Percentiles rank a stretch among this genome's conserved stretches.
Conservation (phyloP, 805 yeast genomes). For the Candida koratica region DNA sequence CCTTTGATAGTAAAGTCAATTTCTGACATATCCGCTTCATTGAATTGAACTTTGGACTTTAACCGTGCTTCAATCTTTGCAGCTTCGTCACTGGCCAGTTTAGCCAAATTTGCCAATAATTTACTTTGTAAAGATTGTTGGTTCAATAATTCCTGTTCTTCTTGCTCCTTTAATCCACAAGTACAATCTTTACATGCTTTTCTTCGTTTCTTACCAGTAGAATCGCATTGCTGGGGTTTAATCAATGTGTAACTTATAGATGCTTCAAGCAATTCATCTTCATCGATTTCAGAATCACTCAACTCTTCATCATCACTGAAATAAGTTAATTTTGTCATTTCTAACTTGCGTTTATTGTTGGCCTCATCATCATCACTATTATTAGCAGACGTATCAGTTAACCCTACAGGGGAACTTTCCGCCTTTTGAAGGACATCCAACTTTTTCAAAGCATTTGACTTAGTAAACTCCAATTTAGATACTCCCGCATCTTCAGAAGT, state of each 20-base stretch:
- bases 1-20: slow-evolving; percentile 96
- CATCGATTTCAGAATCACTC: slow-evolving; percentile 39
- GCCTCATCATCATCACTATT: slow-evolving; percentile 41
- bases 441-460: slow-evolving; percentile 3
- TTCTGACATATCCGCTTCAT: slow-evolving; percentile 73
- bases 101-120: slow-evolving; percentile 42
- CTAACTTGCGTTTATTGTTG: slow-evolving; percentile 42
- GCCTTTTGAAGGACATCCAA: slow-evolving; percentile 5
- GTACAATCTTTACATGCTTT: slow-evolving; percentile 98
- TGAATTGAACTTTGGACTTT: slow-evolving; percentile 50
- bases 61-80: slow-evolving; percentile 50
- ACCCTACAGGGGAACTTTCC: slow-evolving; percentile 20
- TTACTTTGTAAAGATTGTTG: slow-evolving; percentile 44
- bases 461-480: background rate
- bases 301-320: slow-evolving; percentile 53
- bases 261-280: slow-evolving; percentile 37
- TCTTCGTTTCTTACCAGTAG: slow-evolving; percentile 61
- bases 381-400: slow-evolving; percentile 45
- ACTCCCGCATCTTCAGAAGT: background rate
- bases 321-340: slow-evolving; percentile 47
- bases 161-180: slow-evolving; percentile 90
- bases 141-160: slow-evolving; percentile 56
- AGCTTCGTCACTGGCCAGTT: slow-evolving; percentile 51
- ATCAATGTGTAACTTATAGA: slow-evolving; percentile 36
- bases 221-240: slow-evolving; percentile 58